A percentile compares a stretch with the other conserved stretches of the same genome.
These are phyloP conservation scores for Calonectria multiphialidica DNA, from an alignment of 2,329 filamentous ascomycete genomes.

Conservation along the genomic window DNA sequence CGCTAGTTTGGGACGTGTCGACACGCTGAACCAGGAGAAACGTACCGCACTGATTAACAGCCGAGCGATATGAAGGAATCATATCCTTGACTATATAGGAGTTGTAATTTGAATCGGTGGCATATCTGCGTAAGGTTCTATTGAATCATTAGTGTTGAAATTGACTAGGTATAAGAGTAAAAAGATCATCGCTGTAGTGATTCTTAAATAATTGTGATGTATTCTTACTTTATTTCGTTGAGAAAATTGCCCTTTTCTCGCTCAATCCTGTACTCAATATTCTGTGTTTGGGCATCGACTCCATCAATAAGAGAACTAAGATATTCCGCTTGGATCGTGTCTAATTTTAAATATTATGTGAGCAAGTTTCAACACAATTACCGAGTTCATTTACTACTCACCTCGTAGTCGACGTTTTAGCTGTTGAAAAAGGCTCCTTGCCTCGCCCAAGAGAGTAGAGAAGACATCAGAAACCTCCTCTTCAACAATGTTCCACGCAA, in stretches of 20 bases:
- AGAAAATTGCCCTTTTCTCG: conserved; percentile 8
- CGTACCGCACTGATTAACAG: background rate
- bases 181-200: too few relatives aligned
- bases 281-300: background rate
- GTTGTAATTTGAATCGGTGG: conserved; percentile 28
- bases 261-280: conserved; percentile 14
- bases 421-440: background rate
- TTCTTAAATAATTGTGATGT: too few relatives aligned
- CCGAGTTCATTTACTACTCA: background rate
- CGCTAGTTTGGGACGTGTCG: too few relatives aligned
- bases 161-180: background rate
- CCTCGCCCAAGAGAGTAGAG: background rate
- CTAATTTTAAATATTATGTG: background rate
- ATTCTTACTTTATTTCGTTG: conserved; percentile 16
- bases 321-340: background rate
- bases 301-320: background rate
- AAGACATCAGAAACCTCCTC: conserved; percentile 38
- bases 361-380: background rate
- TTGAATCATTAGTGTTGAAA: background rate
- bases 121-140: conserved; percentile 25
- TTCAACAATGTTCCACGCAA: conserved; percentile 44
- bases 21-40: too few relatives aligned
- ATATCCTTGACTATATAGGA: conserved; percentile 32
- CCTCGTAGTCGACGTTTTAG: background rate
- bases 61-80: conserved; percentile 23